phyloP scores from a whole-genome alignment of 106 monocot species.

The Dactylorhiza incarnata region DNA sequence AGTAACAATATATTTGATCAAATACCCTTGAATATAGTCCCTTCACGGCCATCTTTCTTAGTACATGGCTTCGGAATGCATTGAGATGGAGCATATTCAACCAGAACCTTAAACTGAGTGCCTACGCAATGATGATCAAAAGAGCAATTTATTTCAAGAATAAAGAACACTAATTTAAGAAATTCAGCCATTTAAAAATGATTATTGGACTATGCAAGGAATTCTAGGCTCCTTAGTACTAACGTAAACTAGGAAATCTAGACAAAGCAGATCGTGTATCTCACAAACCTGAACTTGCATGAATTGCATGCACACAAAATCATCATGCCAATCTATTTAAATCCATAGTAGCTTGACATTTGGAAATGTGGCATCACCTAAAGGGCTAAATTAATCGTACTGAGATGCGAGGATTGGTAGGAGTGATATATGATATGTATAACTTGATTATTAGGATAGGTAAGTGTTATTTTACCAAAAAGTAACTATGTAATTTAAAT shows the following conservation, averaged over 20 bases:
- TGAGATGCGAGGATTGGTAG: too few species aligned
- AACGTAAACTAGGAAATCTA: too few species aligned
- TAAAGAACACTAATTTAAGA: not conserved
- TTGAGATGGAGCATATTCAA: slow-evolving; percentile 88
- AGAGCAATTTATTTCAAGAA: not conserved
- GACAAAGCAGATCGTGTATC: not conserved
- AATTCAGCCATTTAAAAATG: not conserved
- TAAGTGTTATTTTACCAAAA: too few species aligned
- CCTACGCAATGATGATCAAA: slow-evolving; percentile 19
- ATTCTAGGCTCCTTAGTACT: not conserved
- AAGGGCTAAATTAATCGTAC: too few species aligned
- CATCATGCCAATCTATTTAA: not conserved
- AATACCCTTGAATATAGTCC: slow-evolving; percentile 45
- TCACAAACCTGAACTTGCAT: too few species aligned
- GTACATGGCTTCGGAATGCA: slow-evolving; percentile 38
- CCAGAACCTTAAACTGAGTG: slow-evolving; percentile 52
- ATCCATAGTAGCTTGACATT: not conserved
- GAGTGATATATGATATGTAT: too few species aligned
- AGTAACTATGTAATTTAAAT: too few species aligned
- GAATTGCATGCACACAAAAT: too few species aligned
- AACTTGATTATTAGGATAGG: too few species aligned
- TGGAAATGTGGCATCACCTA: too few species aligned
- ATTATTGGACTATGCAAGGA: not conserved
- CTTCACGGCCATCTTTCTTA: slow-evolving; percentile 83
- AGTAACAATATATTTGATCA: not conserved